These are phyloP conservation scores for Phaffomyces antillensis DNA, from an alignment of 805 yeast genomes.

Conservation along the genomic window DNA sequence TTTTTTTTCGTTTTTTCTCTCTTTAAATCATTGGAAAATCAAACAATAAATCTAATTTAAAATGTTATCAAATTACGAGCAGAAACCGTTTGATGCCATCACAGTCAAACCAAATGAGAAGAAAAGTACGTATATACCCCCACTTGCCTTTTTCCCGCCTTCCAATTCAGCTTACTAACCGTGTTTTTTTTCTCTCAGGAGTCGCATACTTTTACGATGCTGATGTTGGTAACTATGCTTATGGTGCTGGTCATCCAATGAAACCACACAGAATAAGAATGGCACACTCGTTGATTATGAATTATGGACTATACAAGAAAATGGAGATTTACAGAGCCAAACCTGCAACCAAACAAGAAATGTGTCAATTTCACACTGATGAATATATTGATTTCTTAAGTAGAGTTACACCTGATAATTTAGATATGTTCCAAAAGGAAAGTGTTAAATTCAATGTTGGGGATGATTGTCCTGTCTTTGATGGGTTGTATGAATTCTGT, in stretches of 20 bases:
- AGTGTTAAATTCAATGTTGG: conserved; percentile 85
- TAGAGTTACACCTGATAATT: conserved; percentile 85
- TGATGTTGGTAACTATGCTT: conserved; percentile 96
- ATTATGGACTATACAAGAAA: conserved; percentile 76
- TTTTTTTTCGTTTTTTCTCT: not conserved
- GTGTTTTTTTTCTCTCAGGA: conserved; percentile 7
- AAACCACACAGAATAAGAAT: conserved; percentile 91
- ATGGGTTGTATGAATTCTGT: conserved; percentile 89
- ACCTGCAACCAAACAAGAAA: conserved; percentile 73
- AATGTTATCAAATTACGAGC: conserved; percentile 20
- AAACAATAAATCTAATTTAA: not conserved
- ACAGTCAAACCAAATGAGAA: conserved; percentile 48
- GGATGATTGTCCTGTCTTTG: conserved; percentile 87
- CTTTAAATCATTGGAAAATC: not conserved
- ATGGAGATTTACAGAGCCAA: conserved; percentile 89
- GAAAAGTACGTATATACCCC: conserved; percentile 29
- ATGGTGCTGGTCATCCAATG: conserved; percentile 97
- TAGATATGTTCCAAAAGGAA: conserved; percentile 53
- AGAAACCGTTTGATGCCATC: conserved; percentile 57
- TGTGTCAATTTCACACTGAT: conserved; percentile 75
- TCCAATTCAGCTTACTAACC: conserved; percentile 8
- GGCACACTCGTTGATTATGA: conserved; percentile 84
- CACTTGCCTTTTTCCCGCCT: no score
- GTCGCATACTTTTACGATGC: conserved; percentile 81
- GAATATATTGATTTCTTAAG: conserved; percentile 91